phyloP scores from a whole-genome alignment of 2,329 filamentous ascomycete species.

The Penicillium sp. region DNA sequence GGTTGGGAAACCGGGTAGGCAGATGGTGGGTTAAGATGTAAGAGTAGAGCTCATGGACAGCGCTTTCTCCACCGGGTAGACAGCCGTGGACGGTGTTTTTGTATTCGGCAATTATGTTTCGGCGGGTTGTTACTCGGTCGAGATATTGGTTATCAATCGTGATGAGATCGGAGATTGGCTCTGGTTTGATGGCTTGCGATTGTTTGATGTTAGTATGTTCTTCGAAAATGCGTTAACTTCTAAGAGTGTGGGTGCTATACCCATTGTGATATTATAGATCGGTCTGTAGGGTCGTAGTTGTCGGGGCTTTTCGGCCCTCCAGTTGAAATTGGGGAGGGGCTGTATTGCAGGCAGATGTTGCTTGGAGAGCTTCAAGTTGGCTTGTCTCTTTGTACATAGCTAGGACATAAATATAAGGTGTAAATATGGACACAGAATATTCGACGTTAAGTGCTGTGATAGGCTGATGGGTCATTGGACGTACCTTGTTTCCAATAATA shows the following conservation, averaged over 20 bases:
- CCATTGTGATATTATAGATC: constrained; percentile 7
- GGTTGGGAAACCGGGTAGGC: neutral
- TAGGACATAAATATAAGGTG: too few species aligned
- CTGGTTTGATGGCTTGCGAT: neutral
- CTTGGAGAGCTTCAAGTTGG: neutral
- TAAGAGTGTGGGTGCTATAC: neutral
- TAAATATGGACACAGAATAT: neutral
- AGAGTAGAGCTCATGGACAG: neutral
- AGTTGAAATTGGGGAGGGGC: neutral
- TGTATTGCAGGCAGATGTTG: neutral
- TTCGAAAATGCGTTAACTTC: too few species aligned
- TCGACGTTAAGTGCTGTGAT: too few species aligned
- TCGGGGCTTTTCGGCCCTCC: constrained; percentile 1
- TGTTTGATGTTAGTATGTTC: too few species aligned
- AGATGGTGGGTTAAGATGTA: constrained; percentile 1
- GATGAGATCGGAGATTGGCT: neutral
- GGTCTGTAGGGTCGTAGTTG: constrained; percentile 4
- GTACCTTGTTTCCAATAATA: neutral
- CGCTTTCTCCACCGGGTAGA: neutral
- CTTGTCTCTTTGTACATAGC: neutral
- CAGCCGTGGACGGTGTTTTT: constrained; percentile 3
- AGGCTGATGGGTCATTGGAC: neutral
- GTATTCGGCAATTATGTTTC: neutral
- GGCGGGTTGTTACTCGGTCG: constrained; percentile 1
- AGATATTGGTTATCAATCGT: constrained; percentile 6